Base-by-base conservation (phyloP, 1,284 basidiomycete species). In the Moniliophthora roreri region DNA sequence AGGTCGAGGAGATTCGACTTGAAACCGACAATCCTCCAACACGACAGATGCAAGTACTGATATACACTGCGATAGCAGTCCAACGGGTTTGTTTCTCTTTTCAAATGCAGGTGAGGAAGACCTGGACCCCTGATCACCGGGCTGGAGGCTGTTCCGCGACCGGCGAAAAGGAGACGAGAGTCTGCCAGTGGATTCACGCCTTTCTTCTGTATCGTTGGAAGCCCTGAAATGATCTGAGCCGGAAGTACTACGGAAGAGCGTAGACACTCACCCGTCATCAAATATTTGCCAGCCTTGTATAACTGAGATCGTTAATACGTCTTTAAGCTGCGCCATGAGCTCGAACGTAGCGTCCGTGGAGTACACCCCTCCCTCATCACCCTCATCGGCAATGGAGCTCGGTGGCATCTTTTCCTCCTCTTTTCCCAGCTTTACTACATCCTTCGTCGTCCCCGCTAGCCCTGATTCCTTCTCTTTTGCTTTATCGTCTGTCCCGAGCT, bases 11-110 rank as follows among this genome's bases (percentile, higher is more conserved):
- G 70, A 73, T 11, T 75, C 66, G 3, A 79, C 74, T 57, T 78
- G 78, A 65, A 79, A 88, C 2, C 86, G 82, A 64, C 86, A 88
- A 61, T 90, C 87, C 54, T 89, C 84, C 3, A 71, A 66, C 18
- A 89, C 72, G 11, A 90, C 69, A 2, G 87, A 87, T 2, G 77
- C 71, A 10, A 90, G 72, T 36, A 85, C 65, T 13, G 77, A 76
- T n/a, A 89, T 77, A 62, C 84, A 87, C 50, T 78, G 72, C 1
- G 78, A 71, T 32, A 87, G 69, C 26, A 87, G 70, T 49, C 81
- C 75, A 10, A 80, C 75, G 23, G 76, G 69, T 51, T 48, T 55
- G 63, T 18, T 54, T 57, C 36, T 48, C n/a, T 51, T 61, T 37
- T 61, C 63, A 21, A 64, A 63, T 9, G 61, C 64, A 13, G 76